Base-by-base conservation (phyloP, 768 basidiomycete genomes). In the Strobilomyces confusus region DNA sequence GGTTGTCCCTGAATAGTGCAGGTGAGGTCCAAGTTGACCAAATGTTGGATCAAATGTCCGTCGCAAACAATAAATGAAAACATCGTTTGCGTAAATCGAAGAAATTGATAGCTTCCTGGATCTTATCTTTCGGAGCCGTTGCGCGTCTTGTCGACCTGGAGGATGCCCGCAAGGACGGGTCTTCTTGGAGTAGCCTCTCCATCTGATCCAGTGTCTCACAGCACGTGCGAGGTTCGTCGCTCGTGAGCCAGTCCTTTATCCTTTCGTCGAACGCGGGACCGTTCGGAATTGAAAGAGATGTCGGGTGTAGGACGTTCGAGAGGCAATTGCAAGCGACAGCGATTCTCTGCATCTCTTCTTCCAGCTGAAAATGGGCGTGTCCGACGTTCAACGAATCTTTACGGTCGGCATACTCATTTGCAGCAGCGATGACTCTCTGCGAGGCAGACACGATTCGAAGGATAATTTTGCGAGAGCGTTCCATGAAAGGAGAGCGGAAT, bases 1-100 rank as follows among this genome's bases (percentile, higher is more conserved):
- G 44, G 23, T 42, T 34, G 14, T 56, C 43, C 54, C 55, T 57
- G 46, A 38, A 15, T 22, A 8, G n/a, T 20, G 34, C n/a, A 32
- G 3, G 38, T 48, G 14, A 23, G 3, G 25, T 13, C 17, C 8
- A 14, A 11, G 9, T 22, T n/a, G 32, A 4, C 17, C 3, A 4
- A 14, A 3, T 11, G 22, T 12, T 13, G 26, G 32, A 43, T 54
- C 54, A 56, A 19, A 49, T 37, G 13, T 57, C 55, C 7, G 46
- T 22, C 3, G 46, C 25, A 9, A 55, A n/a, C 29, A 44, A 19
- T 26, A 43, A 26, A 43, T 43, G 42, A 37, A 56, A 54, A 11
- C 15, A 22, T 8, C 3, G 15, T 37, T 25, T 54, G n/a, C 29
- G 22, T 25, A 29, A 36, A 1, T 3, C 19, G 2, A 55, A 45